These are phyloP conservation scores for Cystobasidiaceae sp. DNA, from an alignment of 1,284 basidiomycete genomes.

Conservation along the genomic window DNA sequence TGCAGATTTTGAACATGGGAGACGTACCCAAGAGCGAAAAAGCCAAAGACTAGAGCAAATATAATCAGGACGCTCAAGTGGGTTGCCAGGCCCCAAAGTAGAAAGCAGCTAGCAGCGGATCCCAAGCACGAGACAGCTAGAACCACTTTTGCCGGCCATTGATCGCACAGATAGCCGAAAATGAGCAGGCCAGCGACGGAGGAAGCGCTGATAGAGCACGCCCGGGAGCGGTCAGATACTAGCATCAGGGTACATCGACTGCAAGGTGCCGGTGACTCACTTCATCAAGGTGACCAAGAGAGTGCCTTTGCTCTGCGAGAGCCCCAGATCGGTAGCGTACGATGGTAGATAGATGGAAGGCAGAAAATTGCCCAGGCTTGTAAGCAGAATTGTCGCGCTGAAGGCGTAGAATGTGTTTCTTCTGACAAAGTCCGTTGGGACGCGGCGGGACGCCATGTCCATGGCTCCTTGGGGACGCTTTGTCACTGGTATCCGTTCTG, in stretches of 20 bases:
- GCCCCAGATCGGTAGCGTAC: constrained; percentile 44
- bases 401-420: constrained; percentile 42
- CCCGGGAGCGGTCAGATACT: too few relatives aligned
- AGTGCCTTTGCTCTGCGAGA: constrained; percentile 44
- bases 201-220: constrained; percentile 44
- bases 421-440: constrained; percentile 42
- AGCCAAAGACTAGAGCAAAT: constrained; percentile 39
- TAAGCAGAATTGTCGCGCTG: constrained; percentile 43
- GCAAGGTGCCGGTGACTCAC: constrained; percentile 30
- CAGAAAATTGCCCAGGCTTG: constrained; percentile 47
- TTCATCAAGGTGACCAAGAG: constrained; percentile 48
- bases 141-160: constrained; percentile 41
- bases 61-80: constrained; percentile 39
- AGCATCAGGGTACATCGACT: background rate
- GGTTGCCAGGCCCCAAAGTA: constrained; percentile 48
- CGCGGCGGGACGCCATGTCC: background rate
- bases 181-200: constrained; percentile 46
- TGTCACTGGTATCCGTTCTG: constrained; percentile 45
- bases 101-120: constrained; percentile 43
- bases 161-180: constrained; percentile 46
- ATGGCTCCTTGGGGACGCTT: constrained; percentile 21
- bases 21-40: constrained; percentile 37
- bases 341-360: constrained; percentile 47
- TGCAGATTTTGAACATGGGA: background rate
- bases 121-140: constrained; percentile 44